Conservation (phyloP, 257 asterid species). For the Gentiana macrophylla region DNA sequence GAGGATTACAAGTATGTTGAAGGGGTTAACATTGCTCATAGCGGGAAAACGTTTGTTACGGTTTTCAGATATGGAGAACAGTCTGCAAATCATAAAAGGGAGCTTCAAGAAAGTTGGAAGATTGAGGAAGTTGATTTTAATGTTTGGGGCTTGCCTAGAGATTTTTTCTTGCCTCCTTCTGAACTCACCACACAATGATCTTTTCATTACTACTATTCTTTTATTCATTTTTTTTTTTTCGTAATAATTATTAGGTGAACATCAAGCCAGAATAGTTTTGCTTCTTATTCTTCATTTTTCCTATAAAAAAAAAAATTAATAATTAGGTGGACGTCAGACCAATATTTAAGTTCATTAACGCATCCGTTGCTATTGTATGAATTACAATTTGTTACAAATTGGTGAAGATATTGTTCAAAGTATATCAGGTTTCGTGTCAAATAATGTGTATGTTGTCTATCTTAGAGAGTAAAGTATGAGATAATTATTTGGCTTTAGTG, state of each 20-base stretch:
- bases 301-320: too few species aligned
- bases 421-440: too few species aligned
- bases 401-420: too few species aligned
- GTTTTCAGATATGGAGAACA: conserved; percentile 85
- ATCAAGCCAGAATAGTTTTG: too few species aligned
- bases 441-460: too few species aligned
- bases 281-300: too few species aligned
- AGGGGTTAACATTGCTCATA: conserved; percentile 74
- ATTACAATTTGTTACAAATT: too few species aligned
- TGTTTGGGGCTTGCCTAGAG: conserved; percentile 44
- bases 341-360: too few species aligned
- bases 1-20: conserved; percentile 75
- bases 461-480: too few species aligned
- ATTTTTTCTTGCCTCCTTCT: conserved; percentile 78
- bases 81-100: conserved; percentile 81
- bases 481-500: too few species aligned
- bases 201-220: not conserved
- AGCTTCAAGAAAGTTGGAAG: conserved; percentile 73
- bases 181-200: conserved; percentile 26
- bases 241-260: not conserved
- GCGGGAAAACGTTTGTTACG: conserved; percentile 65
- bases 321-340: too few species aligned
- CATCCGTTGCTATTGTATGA: too few species aligned
- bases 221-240: not conserved
- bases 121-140: conserved; percentile 84